Base-by-base conservation (phyloP, 257 asterid genomes). In the Ophiorrhiza pumila region DNA sequence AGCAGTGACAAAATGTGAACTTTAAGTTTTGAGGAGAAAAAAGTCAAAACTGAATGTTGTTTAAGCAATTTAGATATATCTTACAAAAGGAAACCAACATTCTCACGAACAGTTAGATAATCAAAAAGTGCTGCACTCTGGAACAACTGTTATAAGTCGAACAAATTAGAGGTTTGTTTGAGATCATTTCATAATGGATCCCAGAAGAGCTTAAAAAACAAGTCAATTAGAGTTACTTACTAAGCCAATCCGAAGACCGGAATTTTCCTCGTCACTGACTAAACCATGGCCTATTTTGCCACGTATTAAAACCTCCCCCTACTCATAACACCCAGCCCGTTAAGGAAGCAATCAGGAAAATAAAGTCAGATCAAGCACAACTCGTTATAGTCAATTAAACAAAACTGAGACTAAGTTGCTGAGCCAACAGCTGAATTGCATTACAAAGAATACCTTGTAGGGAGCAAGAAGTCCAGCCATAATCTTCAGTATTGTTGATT, bases 401-500 rank as follows among this genome's bases (percentile, higher is more conserved):
- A 31, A 50, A 55, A 57, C 11, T 17, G n/a, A n/a, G 23, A 42
- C 42, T 5, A 69, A 14, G 23, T 45, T n/a, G 53, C 63, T 15
- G 63, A 20, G 41, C 63, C 42, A 66, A 58, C n/a, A n/a, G n/a
- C n/a, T n/a, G n/a, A 65, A 47, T 61, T 60, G 49, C 85, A 78
- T 15, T 42, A 27, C 50, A 52, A 52, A 61, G 60, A 63, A 77
- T 83, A 93, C 98, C 97, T 85, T 85, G 81, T 95, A 98, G 37
- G 99, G 99, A 80, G 94, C 97, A 84, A 95, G 96, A 80, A 95
- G 98, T 79, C 99, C 99, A 45, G 99, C 97, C 84, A 95, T 90
- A 78, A 95, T 87, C 89, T 95, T 95, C 85, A 95, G 86, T 63
- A 95, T 89, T 66, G 99, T 95, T 42, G 99, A 95, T 78, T 95